phyloP scores from a whole-genome alignment of 2,329 filamentous ascomycete species.

The Macroventuria anomochaeta region DNA sequence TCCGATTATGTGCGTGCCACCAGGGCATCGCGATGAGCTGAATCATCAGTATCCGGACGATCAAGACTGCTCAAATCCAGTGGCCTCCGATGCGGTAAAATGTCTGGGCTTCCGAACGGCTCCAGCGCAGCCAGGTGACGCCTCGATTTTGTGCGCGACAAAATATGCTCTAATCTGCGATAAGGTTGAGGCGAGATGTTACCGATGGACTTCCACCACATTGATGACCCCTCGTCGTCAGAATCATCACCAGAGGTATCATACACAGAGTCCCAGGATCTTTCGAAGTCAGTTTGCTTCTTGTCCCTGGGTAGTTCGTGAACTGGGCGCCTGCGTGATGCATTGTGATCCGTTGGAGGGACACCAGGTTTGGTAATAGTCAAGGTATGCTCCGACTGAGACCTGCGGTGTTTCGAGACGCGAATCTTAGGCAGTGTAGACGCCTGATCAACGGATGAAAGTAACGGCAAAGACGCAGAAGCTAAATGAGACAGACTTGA shows the following conservation, averaged over 20 bases:
- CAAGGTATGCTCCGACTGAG: slow-evolving; percentile 2
- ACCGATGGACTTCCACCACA: not conserved
- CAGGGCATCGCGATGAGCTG: too few species aligned
- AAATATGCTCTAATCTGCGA: not conserved
- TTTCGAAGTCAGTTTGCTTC: too few species aligned
- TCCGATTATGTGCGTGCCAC: too few species aligned
- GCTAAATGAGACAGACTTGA: not conserved
- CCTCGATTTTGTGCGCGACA: not conserved
- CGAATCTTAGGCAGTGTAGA: not conserved
- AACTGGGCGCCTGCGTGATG: not conserved
- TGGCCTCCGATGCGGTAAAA: too few species aligned
- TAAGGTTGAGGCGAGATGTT: not conserved
- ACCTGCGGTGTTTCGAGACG: not conserved
- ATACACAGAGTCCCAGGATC: not conserved
- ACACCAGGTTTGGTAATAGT: not conserved
- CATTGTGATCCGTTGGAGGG: not conserved
- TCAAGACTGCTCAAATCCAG: too few species aligned
- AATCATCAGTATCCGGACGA: too few species aligned
- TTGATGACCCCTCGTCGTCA: not conserved
- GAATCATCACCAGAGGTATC: not conserved
- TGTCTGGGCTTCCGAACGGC: not conserved
- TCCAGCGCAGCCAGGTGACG: not conserved
- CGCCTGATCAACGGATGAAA: not conserved
- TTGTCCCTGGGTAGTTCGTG: not conserved
- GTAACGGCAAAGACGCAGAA: not conserved